These are phyloP conservation scores for Didymella exigua DNA, from an alignment of 2,329 filamentous ascomycete species.

Conservation along the genomic window DNA sequence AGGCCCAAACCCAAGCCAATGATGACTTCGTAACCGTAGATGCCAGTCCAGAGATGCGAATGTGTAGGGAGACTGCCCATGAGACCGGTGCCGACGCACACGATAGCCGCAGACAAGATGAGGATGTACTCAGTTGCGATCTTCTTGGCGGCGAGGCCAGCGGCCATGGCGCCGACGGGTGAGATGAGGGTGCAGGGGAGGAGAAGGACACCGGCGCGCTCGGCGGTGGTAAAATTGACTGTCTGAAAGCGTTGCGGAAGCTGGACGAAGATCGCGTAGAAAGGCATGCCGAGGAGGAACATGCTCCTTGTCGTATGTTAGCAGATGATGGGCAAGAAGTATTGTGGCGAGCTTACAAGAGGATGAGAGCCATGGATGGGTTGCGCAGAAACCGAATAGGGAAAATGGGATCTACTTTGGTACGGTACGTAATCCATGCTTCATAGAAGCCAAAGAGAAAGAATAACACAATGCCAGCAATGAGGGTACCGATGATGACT, in stretches of 20 bases:
- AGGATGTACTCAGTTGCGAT: constrained; percentile 30
- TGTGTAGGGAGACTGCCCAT: constrained; percentile 34
- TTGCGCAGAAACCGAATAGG: constrained; percentile 36
- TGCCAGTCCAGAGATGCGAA: constrained; percentile 23
- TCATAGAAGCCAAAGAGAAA: constrained; percentile 37
- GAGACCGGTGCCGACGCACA: constrained; percentile 34
- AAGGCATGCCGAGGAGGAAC: constrained; percentile 39
- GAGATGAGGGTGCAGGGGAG: constrained; percentile 35
- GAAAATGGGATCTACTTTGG: constrained; percentile 35
- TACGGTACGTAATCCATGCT: constrained; percentile 34
- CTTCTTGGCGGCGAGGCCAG: constrained; percentile 27
- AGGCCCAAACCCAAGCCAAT: constrained; percentile 36
- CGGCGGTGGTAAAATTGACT: constrained; percentile 39
- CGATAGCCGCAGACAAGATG: constrained; percentile 24
- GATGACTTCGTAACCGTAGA: constrained; percentile 40
- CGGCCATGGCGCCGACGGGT: constrained; percentile 36
- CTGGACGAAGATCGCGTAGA: constrained; percentile 37
- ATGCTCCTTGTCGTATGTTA: constrained; percentile 22
- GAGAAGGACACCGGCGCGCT: constrained; percentile 39
- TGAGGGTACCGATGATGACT: constrained; percentile 38
- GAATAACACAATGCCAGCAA: constrained; percentile 32
- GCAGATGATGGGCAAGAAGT: background rate
- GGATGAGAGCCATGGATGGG: constrained; percentile 27
- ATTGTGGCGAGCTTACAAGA: constrained; percentile 24
- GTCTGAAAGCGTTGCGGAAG: constrained; percentile 43